Conservation (phyloP, 2,329 filamentous ascomycete species). For the Fusarium setosum region DNA sequence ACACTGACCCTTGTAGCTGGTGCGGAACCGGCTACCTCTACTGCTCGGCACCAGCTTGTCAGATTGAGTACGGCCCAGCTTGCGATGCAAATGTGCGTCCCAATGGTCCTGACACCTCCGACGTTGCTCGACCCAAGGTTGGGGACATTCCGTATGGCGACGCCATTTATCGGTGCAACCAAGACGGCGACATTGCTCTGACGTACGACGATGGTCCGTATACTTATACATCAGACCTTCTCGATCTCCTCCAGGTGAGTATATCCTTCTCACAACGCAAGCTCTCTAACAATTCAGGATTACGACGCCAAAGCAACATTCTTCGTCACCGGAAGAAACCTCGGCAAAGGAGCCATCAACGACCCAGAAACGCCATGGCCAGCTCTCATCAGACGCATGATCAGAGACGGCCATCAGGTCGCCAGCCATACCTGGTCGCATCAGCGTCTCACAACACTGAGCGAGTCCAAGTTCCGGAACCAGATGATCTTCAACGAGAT, state of each 20-base stretch:
- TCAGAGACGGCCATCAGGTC: slow-evolving; percentile 68
- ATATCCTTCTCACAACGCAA: fast-evolving
- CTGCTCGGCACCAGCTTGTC: slow-evolving; percentile 71
- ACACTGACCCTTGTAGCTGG: slow-evolving; percentile 53
- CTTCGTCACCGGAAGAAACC: slow-evolving; percentile 50
- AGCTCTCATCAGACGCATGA: slow-evolving; percentile 56
- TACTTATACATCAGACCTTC: slow-evolving; percentile 54
- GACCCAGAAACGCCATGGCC: slow-evolving; percentile 49
- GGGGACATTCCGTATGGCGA: slow-evolving; percentile 68
- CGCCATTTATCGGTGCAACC: slow-evolving; percentile 55
- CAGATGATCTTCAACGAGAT: slow-evolving; percentile 58
- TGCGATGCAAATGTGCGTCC: slow-evolving; percentile 70
- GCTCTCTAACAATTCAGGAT: slow-evolving; percentile 28
- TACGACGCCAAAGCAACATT: slow-evolving; percentile 54
- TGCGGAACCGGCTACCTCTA: slow-evolving; percentile 66
- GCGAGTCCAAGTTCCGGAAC: slow-evolving; percentile 46
- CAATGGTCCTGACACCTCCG: slow-evolving; percentile 64
- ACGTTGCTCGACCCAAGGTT: slow-evolving; percentile 61
- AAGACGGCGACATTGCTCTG: slow-evolving; percentile 53
- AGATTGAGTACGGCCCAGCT: slow-evolving; percentile 68
- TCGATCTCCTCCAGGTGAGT: slow-evolving; percentile 49
- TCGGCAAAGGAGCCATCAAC: slow-evolving; percentile 57
- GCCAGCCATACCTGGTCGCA: slow-evolving; percentile 65
- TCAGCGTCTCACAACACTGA: slow-evolving; percentile 53
- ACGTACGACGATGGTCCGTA: slow-evolving; percentile 61